Conservation (phyloP, 768 basidiomycete species). For the Scleroderma citrinum region DNA sequence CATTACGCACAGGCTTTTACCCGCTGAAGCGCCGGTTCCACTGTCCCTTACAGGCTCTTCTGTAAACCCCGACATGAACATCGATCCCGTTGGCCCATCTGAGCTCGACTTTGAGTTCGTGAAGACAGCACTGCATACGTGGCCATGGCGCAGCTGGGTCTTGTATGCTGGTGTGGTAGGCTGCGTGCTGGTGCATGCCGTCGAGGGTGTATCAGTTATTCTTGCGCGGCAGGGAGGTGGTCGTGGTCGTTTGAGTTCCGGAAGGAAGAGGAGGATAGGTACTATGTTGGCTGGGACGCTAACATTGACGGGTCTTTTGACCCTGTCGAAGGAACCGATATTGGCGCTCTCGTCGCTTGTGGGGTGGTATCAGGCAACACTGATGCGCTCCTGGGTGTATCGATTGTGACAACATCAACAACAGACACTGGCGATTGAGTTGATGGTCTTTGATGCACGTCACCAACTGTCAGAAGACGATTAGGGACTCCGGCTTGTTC, state of each 20-base stretch:
- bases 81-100: conserved; percentile 51
- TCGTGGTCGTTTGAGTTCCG: too few species aligned
- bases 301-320: conserved; percentile 36
- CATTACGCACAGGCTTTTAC: too few species aligned
- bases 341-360: conserved; percentile 45
- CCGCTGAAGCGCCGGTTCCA: too few species aligned
- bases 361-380: conserved; percentile 45
- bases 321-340: conserved; percentile 46
- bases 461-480: too few species aligned
- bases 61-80: conserved; percentile 27
- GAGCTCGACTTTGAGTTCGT: conserved; percentile 84
- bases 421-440: too few species aligned
- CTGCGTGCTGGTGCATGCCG: conserved; percentile 51
- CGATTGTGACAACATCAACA: too few species aligned
- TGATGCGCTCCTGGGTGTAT: conserved; percentile 11
- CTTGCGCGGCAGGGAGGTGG: too few species aligned
- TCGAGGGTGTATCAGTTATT: conserved; percentile 33
- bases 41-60: too few species aligned
- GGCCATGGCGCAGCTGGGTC: conserved; percentile 57
- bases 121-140: conserved; percentile 58
- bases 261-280: too few species aligned
- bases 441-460: too few species aligned
- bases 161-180: conserved; percentile 59
- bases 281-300: too few species aligned
- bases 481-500: too few species aligned